These are phyloP conservation scores for Starmerella potacharoeniae DNA, from an alignment of 805 yeast genomes.

Conservation along the genomic window DNA sequence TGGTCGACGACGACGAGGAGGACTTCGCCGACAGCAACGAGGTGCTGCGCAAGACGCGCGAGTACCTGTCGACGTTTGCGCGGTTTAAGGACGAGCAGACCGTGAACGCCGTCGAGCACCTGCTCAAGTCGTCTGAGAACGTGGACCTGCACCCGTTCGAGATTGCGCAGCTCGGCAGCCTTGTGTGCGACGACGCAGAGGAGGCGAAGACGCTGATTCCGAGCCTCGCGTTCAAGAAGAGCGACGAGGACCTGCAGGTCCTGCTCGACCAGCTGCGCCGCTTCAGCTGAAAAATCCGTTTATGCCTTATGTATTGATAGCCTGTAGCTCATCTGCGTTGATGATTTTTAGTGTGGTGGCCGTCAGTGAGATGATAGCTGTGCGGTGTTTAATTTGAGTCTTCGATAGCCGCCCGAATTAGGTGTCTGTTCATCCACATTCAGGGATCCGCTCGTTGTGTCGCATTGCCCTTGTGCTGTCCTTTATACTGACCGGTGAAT, in stretches of 20 bases:
- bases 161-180: slow-evolving; percentile 76
- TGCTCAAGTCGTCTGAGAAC: slow-evolving; percentile 63
- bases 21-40: slow-evolving; percentile 28
- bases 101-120: slow-evolving; percentile 82
- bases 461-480: no score
- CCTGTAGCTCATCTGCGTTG: no score
- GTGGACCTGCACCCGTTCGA: slow-evolving; percentile 86
- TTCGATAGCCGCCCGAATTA: no score
- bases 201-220: slow-evolving; percentile 94
- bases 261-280: slow-evolving; percentile 71
- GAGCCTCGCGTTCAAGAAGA: slow-evolving; percentile 65
- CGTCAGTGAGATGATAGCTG: no score
- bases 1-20: slow-evolving; percentile 26
- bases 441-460: no score
- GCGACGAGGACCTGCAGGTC: slow-evolving; percentile 77
- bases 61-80: slow-evolving; percentile 72
- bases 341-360: no score
- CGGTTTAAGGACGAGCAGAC: slow-evolving; percentile 88
- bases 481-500: no score
- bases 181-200: slow-evolving; percentile 91
- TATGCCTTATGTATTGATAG: no score
- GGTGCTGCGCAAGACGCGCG: slow-evolving; percentile 82
- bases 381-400: no score
- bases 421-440: no score
- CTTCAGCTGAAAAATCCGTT: slow-evolving; percentile 15